A percentile compares a stretch with the other conserved stretches of the same genome.
Conservation (phyloP, 768 basidiomycete genomes). For the Cubamyces sp. region DNA sequence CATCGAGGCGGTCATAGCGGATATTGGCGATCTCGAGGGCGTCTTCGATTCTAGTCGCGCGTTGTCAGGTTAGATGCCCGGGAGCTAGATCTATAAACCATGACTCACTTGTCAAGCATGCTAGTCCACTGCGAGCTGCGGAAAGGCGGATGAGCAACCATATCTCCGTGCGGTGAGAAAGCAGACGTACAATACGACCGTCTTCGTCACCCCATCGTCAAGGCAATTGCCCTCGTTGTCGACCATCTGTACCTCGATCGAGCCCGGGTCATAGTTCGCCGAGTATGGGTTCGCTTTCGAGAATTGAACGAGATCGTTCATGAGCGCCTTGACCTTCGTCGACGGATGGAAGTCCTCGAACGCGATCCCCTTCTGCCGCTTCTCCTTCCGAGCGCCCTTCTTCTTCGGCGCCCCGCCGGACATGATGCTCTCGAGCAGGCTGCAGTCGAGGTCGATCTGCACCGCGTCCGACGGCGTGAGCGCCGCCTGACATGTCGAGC, state of each 20-base stretch:
- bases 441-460: constrained; percentile 71
- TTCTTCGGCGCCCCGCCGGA: constrained; percentile 57
- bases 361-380: constrained; percentile 55
- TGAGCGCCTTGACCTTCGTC: constrained; percentile 85
- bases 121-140: constrained; percentile 90
- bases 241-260: constrained; percentile 75
- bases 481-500: constrained; percentile 76
- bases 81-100: not conserved
- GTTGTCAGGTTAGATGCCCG: not conserved
- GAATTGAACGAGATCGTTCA: constrained; percentile 78
- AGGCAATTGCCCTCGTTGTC: constrained; percentile 73
- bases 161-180: constrained; percentile 19
- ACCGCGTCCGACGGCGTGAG: constrained; percentile 77
- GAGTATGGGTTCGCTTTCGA: constrained; percentile 88
- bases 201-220: constrained; percentile 79
- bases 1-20: constrained; percentile 90
- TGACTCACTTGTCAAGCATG: constrained; percentile 85
- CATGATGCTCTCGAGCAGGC: constrained; percentile 37
- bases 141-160: not conserved
- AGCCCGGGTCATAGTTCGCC: constrained; percentile 78
- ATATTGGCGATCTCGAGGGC: constrained; percentile 84
- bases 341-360: constrained; percentile 71
- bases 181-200: constrained; percentile 87
- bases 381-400: constrained; percentile 68
- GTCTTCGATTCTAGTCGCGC: constrained; percentile 72